Evolutionary conservation across 495 filamentous ascomycete genomes (phyloP).

Genomic region (Talaromyces nanjingensis): DNA sequence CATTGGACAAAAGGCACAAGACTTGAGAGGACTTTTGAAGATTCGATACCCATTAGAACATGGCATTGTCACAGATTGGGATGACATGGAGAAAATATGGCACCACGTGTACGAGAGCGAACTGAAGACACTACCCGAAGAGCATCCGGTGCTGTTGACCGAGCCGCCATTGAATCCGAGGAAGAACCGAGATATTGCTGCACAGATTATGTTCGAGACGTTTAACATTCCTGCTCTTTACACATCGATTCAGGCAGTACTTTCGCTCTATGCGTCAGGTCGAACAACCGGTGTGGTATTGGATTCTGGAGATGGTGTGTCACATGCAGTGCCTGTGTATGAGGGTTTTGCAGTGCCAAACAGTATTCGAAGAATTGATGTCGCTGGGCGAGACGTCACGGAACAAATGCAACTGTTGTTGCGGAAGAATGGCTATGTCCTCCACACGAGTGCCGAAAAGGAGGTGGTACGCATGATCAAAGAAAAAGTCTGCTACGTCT

Average conservation of each 20-base stretch:
- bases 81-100: slow-evolving; percentile 99
- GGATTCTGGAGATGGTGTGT: slow-evolving; percentile 93
- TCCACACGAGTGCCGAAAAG: slow-evolving; percentile 97
- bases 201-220: slow-evolving; percentile 97
- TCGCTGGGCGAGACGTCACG: slow-evolving; percentile 96
- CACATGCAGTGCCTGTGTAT: slow-evolving; percentile 95
- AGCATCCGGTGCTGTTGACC: slow-evolving; percentile 96
- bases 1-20: slow-evolving; percentile 88
- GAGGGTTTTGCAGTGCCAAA: slow-evolving; percentile 96
- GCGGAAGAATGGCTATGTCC: slow-evolving; percentile 85
- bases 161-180: slow-evolving; percentile 96
- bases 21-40: slow-evolving; percentile 88
- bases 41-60: slow-evolving; percentile 94
- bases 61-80: slow-evolving; percentile 99
- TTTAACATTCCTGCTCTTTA: slow-evolving; percentile 97
- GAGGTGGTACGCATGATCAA: slow-evolving; percentile 96
- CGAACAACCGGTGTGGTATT: slow-evolving; percentile 95
- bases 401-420: slow-evolving; percentile 90
- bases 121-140: slow-evolving; percentile 92
- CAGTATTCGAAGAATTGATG: slow-evolving; percentile 91
- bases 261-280: slow-evolving; percentile 93
- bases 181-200: slow-evolving; percentile 91
- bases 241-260: slow-evolving; percentile 92
- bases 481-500: slow-evolving; percentile 84
- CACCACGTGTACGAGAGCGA: slow-evolving; percentile 76